A percentile compares a stretch with the other conserved stretches of the same genome.
These are phyloP conservation scores for Licmophora abbreviata DNA, from an alignment of 108 stramenopile species.

Conservation along the genomic window DNA sequence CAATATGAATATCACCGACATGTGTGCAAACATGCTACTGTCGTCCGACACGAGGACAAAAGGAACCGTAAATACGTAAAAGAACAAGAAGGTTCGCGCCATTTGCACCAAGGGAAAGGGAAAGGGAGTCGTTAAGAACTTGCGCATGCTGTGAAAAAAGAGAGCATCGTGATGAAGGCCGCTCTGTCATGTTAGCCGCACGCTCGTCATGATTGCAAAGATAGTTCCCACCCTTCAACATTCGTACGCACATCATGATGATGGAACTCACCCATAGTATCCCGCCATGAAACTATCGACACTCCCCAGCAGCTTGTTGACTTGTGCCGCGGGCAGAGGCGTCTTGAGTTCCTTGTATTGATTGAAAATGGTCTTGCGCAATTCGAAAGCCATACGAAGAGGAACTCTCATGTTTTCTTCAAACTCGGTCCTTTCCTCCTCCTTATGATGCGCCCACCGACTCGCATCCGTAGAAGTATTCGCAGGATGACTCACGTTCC, in stretches of 20 bases:
- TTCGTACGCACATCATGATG: background rate
- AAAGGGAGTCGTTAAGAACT: slow-evolving; percentile 19
- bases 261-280: slow-evolving; percentile 18
- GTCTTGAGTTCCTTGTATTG: slow-evolving; percentile 8
- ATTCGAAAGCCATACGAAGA: slow-evolving; percentile 8
- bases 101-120: slow-evolving; percentile 30
- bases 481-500: background rate
- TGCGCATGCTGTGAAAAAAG: slow-evolving; percentile 8
- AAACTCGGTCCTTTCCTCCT: background rate
- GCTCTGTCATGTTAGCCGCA: too few species aligned
- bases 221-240: background rate
- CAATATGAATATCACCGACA: slow-evolving; percentile 1
- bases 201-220: background rate
- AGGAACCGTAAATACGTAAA: slow-evolving; percentile 18
- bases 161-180: too few species aligned
- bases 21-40: slow-evolving; percentile 2
- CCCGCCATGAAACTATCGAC: slow-evolving; percentile 23
- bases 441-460: background rate
- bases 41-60: slow-evolving; percentile 11
- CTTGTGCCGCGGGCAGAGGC: slow-evolving; percentile 13
- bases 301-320: slow-evolving; percentile 13
- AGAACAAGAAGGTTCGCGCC: slow-evolving; percentile 18
- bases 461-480: background rate
- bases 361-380: slow-evolving; percentile 21
- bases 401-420: slow-evolving; percentile 14